These are phyloP conservation scores for Leccinum subgranulosum DNA, from an alignment of 768 basidiomycete genomes.

Conservation along the genomic window DNA sequence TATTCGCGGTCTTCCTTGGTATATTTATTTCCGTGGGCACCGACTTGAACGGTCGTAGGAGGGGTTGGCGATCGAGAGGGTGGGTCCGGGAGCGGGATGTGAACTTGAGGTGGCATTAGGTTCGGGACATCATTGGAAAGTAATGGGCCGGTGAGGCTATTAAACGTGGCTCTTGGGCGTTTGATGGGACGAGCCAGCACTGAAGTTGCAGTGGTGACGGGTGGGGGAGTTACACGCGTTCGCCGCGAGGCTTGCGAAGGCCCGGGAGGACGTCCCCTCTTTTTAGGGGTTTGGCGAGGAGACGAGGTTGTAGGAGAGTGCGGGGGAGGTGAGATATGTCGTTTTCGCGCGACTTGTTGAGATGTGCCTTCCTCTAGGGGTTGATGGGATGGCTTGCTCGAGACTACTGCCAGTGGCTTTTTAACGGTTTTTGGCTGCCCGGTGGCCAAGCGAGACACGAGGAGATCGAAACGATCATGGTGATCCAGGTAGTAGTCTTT, in stretches of 20 bases:
- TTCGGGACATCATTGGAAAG: conserved; percentile 36
- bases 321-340: conserved; percentile 20
- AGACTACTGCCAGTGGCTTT: conserved; percentile 20
- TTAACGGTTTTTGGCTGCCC: conserved; percentile 30
- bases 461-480: conserved; percentile 53
- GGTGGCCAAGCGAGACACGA: conserved; percentile 19
- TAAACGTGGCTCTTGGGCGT: conserved; percentile 45
- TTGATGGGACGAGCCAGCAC: conserved; percentile 26
- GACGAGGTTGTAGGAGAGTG: conserved; percentile 4
- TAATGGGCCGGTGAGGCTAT: conserved; percentile 52
- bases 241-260: conserved; percentile 24
- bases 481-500: conserved; percentile 80
- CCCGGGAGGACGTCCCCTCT: conserved; percentile 19
- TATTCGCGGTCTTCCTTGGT: conserved; percentile 64
- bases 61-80: conserved; percentile 71
- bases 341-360: conserved; percentile 37
- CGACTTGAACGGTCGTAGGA: conserved; percentile 46
- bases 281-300: conserved; percentile 26
- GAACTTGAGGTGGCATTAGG: conserved; percentile 59
- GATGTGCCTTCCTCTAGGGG: conserved; percentile 13
- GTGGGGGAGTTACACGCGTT: conserved; percentile 20
- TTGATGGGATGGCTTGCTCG: conserved; percentile 7
- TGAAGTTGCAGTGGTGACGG: conserved; percentile 19
- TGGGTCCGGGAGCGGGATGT: conserved; percentile 56
- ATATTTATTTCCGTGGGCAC: conserved; percentile 56